phyloP scores from a whole-genome alignment of 768 basidiomycete genomes.

The Lactarius trivialis region DNA sequence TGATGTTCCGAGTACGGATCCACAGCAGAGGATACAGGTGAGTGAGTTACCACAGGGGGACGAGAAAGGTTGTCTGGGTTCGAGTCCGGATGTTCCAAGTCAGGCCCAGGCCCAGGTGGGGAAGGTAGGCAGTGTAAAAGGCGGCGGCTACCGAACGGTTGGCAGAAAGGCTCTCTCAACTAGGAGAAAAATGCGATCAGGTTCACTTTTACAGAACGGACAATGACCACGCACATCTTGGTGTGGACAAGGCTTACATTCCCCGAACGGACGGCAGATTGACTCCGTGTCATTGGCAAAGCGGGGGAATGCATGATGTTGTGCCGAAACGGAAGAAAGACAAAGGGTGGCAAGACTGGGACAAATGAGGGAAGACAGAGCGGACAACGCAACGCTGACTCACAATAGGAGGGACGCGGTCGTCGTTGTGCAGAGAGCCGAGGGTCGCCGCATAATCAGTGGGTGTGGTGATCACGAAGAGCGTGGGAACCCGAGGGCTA shows the following conservation, averaged over 20 bases:
- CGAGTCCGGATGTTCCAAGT: conserved; percentile 9
- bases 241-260: conserved; percentile 39
- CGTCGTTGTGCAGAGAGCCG: background rate
- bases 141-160: conserved; percentile 92
- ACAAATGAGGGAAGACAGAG: background rate
- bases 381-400: background rate
- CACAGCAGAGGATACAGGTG: conserved; percentile 12
- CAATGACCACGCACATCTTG: conserved; percentile 32
- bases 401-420: conserved; percentile 11
- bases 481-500: conserved; percentile 15
- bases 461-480: conserved; percentile 2
- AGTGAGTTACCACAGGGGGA: background rate
- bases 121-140: conserved; percentile 70
- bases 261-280: conserved; percentile 26
- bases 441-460: conserved; percentile 4
- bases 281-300: conserved; percentile 20
- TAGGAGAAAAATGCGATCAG: conserved; percentile 29
- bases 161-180: conserved; percentile 85
- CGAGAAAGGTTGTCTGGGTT: conserved; percentile 27
- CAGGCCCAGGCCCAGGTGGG: conserved; percentile 12
- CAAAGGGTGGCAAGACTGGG: conserved; percentile 9
- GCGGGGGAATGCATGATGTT: background rate
- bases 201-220: background rate
- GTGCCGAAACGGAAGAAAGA: conserved; percentile 10
- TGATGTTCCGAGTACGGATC: conserved; percentile 9